Conservation (phyloP, 495 filamentous ascomycete species). For the Cercophora newfieldiana region DNA sequence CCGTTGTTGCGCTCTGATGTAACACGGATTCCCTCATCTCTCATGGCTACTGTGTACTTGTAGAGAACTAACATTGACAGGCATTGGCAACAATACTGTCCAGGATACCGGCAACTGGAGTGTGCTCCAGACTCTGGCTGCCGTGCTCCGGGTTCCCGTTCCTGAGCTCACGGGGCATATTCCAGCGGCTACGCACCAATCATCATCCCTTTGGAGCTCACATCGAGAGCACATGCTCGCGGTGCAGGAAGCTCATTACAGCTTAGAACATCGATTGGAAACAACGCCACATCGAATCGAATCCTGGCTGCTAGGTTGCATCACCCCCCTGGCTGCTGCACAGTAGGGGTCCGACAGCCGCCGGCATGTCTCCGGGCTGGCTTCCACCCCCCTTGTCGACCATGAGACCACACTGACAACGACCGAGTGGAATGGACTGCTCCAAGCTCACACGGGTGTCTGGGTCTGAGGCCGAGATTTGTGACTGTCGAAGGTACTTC, state of each 20-base stretch:
- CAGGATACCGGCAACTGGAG: not conserved
- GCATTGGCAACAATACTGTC: not conserved
- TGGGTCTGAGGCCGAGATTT: not conserved
- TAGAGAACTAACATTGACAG: not conserved
- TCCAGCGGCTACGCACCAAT: not conserved
- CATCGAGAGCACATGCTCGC: conserved; percentile 8
- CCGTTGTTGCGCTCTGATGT: not conserved
- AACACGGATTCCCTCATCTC: not conserved
- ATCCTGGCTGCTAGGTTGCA: conserved; percentile 17
- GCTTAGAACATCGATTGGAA: conserved; percentile 7
- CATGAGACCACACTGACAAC: conserved; percentile 3
- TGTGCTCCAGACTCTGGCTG: not conserved
- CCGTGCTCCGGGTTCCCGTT: not conserved
- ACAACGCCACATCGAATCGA: conserved; percentile 21
- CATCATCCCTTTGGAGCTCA: not conserved
- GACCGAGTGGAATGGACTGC: not conserved
- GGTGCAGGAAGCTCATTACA: conserved; percentile 11
- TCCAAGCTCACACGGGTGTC: conserved; percentile 15
- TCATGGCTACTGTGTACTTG: too few relatives aligned
- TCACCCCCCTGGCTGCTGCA: conserved; percentile 20
- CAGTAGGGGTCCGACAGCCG: conserved; percentile 22
- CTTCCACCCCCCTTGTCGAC: not conserved
- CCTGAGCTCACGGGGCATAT: not conserved
- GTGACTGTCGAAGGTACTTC: not conserved
- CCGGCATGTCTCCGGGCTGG: conserved; percentile 23